A percentile compares a stretch with the other conserved stretches of the same genome.
Conservation (phyloP, 164 flowering plant species). For the Stephania japonica region DNA sequence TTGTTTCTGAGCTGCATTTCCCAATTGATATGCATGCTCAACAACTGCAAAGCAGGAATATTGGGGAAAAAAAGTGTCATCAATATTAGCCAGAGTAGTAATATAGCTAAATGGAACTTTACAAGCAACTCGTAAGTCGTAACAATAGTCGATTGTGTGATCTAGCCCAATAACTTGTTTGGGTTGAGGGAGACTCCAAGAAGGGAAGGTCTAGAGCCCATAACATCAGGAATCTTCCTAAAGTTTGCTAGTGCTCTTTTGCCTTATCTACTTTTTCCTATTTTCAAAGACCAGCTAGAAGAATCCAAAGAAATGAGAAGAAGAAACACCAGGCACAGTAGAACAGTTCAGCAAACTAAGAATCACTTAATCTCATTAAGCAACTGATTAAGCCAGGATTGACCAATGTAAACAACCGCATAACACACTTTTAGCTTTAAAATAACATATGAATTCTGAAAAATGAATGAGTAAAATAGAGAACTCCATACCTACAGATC, state of each 20-base stretch:
- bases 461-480: neutral
- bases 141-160: neutral
- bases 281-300: neutral
- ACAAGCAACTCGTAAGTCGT: neutral
- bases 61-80: neutral
- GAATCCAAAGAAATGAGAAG: neutral
- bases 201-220: neutral
- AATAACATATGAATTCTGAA: neutral
- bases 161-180: too few relatives aligned
- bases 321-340: neutral
- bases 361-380: neutral
- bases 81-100: neutral
- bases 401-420: neutral
- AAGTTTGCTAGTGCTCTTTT: neutral
- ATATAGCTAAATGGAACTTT: neutral
- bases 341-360: neutral
- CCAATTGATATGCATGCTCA: slow-evolving; percentile 86
- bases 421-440: neutral
- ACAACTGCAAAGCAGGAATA: slow-evolving; percentile 44
- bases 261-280: neutral
- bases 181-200: neutral
- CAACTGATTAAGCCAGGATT: neutral
- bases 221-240: neutral
- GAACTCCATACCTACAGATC: slow-evolving; percentile 72
- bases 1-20: slow-evolving; percentile 77